Evolutionary conservation across 2,329 filamentous ascomycete genomes (phyloP), one percentile per base, ranked within the genome.

Genomic region (Aspergillus neotritici): DNA sequence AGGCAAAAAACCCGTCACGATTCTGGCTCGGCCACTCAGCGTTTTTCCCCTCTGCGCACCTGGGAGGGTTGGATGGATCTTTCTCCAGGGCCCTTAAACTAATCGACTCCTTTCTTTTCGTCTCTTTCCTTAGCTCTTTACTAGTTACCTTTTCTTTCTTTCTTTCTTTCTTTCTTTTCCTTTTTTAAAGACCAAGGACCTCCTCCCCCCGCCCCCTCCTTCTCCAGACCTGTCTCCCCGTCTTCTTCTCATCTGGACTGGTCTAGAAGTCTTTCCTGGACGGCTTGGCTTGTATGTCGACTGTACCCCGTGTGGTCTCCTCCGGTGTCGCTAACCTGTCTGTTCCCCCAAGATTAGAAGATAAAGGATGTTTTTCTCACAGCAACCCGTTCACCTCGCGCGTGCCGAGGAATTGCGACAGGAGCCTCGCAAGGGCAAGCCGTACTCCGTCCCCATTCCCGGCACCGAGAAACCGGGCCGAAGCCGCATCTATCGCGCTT

Each of bases 401-500:
- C 64, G 62, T 47, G 66, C 67, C 11, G 57, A 62, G 34, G 78
- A 82, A 62, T 68, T 87, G 44, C 68, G 74, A 40, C 63, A 70
- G 44, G 75, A 79, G 12, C 87, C 88, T 37, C 82, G 87, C 3
- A 78, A 83, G 7, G 88, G 88, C 51, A 72, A 79, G 37, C 86
- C 89, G 1, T 93, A 93, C 63, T 86, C 84, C 35, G 73, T 95
- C 11, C 72, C 87, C 10, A 58, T 98, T 14, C 84, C 88, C 1
- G 86, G 86, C 49, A 83, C 84, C 36, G 80, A 86, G 66, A 73
- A 76, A 48, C 81, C 86, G 37, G 86, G 83, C 47, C 83, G 89
- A 54, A 85, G 78, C 38, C 71, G 80, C 36, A 70, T 94, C 51
- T 97, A 97, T 69, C 81, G 93, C 49, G 84, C 95, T 67, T 94